Conservation (phyloP, 495 filamentous ascomycete species). For the Neurospora sublineolata region DNA sequence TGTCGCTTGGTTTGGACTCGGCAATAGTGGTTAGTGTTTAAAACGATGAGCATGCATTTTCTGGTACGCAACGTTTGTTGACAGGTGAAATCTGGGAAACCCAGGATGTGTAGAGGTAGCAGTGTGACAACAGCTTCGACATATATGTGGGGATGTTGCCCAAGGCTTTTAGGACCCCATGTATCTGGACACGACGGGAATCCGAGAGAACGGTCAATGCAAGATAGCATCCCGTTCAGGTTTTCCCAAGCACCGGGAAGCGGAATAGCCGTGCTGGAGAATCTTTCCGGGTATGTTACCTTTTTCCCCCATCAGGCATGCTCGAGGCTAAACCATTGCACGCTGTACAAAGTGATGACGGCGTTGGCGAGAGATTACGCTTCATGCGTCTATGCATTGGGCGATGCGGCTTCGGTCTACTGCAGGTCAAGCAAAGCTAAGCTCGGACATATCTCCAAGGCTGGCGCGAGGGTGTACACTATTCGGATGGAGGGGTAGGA, state of each 20-base stretch:
- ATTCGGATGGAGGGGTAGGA: neutral
- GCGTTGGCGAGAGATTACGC: slow-evolving; percentile 18
- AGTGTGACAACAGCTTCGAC: neutral
- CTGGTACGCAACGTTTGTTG: neutral
- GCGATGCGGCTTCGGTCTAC: neutral
- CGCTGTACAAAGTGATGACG: neutral
- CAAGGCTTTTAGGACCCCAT: neutral
- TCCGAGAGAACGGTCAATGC: neutral
- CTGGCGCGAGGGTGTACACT: neutral
- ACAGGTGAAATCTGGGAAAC: neutral
- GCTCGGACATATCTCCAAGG: neutral
- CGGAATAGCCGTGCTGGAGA: neutral
- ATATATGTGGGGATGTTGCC: neutral
- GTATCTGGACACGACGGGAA: neutral
- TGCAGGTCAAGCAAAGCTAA: neutral
- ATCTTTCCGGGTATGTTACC: neutral
- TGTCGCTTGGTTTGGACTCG: neutral
- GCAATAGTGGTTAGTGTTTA: neutral
- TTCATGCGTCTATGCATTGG: slow-evolving; percentile 25
- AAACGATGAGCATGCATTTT: neutral
- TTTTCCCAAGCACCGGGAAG: neutral
- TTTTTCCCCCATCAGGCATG: neutral
- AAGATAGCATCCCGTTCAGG: neutral
- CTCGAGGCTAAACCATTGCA: neutral
- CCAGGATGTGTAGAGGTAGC: neutral